Conservation (phyloP, 768 basidiomycete species). For the Pleurotus citrinopileatus region DNA sequence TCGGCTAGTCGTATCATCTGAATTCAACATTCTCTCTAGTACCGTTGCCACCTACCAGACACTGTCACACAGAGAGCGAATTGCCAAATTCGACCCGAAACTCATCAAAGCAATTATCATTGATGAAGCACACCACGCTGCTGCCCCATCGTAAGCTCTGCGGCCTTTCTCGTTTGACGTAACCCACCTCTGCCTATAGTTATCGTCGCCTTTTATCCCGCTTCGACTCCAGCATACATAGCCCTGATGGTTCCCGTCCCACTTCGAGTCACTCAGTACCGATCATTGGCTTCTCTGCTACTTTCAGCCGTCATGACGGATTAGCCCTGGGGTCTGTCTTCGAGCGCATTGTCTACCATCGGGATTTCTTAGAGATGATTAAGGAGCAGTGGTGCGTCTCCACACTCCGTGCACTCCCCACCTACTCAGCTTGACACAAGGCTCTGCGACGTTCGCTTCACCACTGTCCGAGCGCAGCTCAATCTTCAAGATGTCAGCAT, state of each 20-base stretch:
- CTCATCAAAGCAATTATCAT: constrained; percentile 74
- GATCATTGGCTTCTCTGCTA: constrained; percentile 93
- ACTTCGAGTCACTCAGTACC: constrained; percentile 57
- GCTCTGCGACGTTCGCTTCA: constrained; percentile 87
- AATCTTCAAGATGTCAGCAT: constrained; percentile 66
- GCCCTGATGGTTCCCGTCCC: constrained; percentile 42
- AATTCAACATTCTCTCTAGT: no score
- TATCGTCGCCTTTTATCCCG: constrained; percentile 83
- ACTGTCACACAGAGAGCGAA: constrained; percentile 55
- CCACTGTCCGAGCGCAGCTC: constrained; percentile 73
- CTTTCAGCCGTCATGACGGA: constrained; percentile 90
- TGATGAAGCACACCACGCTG: constrained; percentile 96
- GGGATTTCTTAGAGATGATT: constrained; percentile 90
- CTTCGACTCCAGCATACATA: constrained; percentile 68
- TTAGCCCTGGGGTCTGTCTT: constrained; percentile 87
- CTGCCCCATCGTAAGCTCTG: constrained; percentile 79
- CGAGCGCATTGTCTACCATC: constrained; percentile 89
- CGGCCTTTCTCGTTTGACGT: neutral
- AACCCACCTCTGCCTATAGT: constrained; percentile 25
- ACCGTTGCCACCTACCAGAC: constrained; percentile 93
- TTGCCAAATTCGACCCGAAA: constrained; percentile 73
- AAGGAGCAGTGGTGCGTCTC: constrained; percentile 75
- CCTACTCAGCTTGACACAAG: constrained; percentile 27
- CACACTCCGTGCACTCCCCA: neutral
- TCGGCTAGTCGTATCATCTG: neutral